These are phyloP conservation scores for Colletotrichum higginsianum DNA, from an alignment of 2,329 filamentous ascomycete species.

Conservation along the genomic window DNA sequence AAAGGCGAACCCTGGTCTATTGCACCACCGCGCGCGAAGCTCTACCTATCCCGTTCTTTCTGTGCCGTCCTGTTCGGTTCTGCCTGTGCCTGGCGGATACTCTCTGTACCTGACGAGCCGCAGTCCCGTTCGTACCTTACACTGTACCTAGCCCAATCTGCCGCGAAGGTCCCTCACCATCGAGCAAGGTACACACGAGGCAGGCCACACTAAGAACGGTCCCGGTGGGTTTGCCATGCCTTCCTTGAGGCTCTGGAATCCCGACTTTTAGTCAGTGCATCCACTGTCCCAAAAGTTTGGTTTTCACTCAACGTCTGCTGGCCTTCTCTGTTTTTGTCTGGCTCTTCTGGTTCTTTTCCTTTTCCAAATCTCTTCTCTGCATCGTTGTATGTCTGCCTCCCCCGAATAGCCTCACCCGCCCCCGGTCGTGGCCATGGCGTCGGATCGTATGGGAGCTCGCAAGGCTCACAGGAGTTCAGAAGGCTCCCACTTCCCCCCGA, in stretches of 20 bases:
- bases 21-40: conserved; percentile 38
- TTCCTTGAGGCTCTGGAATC: conserved; percentile 40
- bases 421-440: conserved; percentile 42
- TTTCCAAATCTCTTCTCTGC: conserved; percentile 6
- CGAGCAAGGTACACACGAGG: conserved; percentile 24
- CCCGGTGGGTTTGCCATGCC: conserved; percentile 41
- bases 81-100: conserved; percentile 22
- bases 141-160: conserved; percentile 15
- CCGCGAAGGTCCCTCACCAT: conserved; percentile 3
- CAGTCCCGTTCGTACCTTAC: conserved; percentile 13
- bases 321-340: background rate
- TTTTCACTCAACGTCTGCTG: conserved; percentile 25
- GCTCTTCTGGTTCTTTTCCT: conserved; percentile 3
- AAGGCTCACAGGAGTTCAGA: conserved; percentile 45
- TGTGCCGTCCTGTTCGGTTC: conserved; percentile 3
- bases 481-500: conserved; percentile 40
- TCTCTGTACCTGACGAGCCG: conserved; percentile 18
- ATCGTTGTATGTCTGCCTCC: conserved; percentile 25
- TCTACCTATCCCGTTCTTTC: conserved; percentile 14
- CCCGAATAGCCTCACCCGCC: conserved; percentile 25
- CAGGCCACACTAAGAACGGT: conserved; percentile 31
- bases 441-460: conserved; percentile 40
- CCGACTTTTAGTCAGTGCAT: conserved; percentile 42
- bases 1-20: conserved; percentile 31
- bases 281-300: conserved; percentile 40